Percentiles rank a stretch among this genome's conserved stretches.
These are phyloP conservation scores for Acarospora socialis DNA, from an alignment of 2,329 filamentous ascomycete species.

Conservation along the genomic window DNA sequence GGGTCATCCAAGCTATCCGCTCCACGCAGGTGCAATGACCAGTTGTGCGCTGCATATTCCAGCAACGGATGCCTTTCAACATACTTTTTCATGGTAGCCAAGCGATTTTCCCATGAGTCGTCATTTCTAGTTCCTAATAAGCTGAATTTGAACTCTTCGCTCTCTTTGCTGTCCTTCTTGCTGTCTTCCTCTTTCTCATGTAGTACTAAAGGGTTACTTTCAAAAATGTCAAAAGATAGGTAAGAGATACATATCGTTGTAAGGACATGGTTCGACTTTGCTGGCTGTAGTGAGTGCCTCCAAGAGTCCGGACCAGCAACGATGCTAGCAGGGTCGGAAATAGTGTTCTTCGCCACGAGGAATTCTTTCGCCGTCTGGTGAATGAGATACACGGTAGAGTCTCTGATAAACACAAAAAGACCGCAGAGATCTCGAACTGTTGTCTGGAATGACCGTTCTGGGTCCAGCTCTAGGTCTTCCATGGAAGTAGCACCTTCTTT, in stretches of 20 bases:
- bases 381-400: constrained; percentile 14
- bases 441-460: constrained; percentile 2
- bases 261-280: constrained; percentile 4
- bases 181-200: no score
- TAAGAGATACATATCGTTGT: constrained; percentile 8
- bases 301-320: not conserved
- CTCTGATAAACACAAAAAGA: constrained; percentile 10
- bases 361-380: constrained; percentile 18
- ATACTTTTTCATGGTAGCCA: constrained; percentile 3
- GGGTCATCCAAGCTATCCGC: no score
- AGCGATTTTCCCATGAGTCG: no score
- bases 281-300: constrained; percentile 6
- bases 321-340: not conserved
- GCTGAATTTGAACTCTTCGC: not conserved
- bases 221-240: constrained; percentile 4
- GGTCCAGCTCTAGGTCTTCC: constrained; percentile 1
- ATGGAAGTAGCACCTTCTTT: not conserved
- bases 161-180: no score
- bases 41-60: constrained; percentile 1
- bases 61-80: constrained; percentile 1
- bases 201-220: constrained; percentile 1
- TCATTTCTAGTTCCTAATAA: not conserved
- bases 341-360: constrained; percentile 7
- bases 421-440: constrained; percentile 13
- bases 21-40: not conserved